phyloP scores from a whole-genome alignment of 306 rosid genomes.

The Corylus avellana region DNA sequence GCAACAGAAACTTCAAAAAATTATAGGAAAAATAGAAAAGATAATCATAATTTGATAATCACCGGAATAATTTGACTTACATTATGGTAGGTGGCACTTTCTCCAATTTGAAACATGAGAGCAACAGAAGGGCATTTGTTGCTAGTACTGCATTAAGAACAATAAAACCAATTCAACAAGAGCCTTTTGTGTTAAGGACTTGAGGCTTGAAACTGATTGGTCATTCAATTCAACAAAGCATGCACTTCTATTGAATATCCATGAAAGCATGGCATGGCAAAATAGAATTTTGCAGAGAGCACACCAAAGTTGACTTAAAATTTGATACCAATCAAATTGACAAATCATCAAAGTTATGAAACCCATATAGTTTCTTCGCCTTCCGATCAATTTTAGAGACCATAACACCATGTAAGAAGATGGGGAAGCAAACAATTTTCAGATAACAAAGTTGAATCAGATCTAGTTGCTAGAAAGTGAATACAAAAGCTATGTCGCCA shows the following conservation, averaged over 20 bases:
- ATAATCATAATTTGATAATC: not conserved
- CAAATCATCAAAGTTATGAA: not conserved
- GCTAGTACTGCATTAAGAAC: conserved; percentile 55
- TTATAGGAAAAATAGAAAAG: not conserved
- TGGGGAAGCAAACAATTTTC: not conserved
- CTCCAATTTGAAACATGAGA: conserved; percentile 92
- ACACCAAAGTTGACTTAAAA: conserved; percentile 5
- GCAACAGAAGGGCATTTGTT: conserved; percentile 87
- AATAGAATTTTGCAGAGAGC: not conserved
- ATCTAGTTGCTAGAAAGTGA: conserved; percentile 1
- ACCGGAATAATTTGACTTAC: conserved; percentile 45
- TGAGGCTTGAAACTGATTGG: conserved; percentile 10
- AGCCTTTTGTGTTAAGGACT: conserved; percentile 7
- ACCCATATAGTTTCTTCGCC: not conserved
- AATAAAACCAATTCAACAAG: conserved; percentile 26
- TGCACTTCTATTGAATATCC: not conserved
- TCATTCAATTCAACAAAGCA: conserved; percentile 12
- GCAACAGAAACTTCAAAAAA: conserved; percentile 15
- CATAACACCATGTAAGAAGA: not conserved
- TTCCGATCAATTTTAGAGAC: conserved; percentile 17
- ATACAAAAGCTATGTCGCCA: not conserved
- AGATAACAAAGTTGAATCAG: not conserved
- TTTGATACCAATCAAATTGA: not conserved
- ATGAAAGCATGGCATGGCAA: not conserved
- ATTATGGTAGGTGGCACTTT: conserved; percentile 68